Evolutionary conservation across 23 red algal genomes (phyloP).

Genomic region (Pyropia haitanensis): DNA sequence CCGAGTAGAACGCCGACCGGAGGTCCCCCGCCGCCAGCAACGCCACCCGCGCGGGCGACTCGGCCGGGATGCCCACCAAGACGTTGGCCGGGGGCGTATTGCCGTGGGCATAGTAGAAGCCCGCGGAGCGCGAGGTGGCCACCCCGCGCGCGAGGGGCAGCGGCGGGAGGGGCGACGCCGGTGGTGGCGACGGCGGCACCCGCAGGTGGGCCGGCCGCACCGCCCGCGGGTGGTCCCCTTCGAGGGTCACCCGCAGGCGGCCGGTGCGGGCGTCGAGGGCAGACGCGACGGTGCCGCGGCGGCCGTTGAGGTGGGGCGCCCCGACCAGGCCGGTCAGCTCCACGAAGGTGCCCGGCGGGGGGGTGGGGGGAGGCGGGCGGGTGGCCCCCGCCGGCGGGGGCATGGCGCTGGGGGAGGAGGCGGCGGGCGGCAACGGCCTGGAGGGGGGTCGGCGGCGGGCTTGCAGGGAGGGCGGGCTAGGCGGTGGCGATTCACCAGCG

Average conservation of each 20-base stretch:
- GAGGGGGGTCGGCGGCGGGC: too few relatives aligned
- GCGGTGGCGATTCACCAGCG: too few relatives aligned
- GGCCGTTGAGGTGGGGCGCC: slow-evolving; percentile 3
- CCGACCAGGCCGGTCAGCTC: neutral
- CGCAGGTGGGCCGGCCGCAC: neutral
- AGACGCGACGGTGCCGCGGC: neutral
- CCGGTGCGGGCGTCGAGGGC: neutral
- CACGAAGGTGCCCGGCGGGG: slow-evolving; percentile 3
- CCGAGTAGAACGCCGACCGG: slow-evolving; percentile 3
- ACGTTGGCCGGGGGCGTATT: neutral
- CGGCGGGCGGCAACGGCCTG: too few relatives aligned
- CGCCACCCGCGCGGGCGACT: neutral
- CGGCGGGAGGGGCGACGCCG: neutral
- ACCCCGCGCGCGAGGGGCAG: neutral
- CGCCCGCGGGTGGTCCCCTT: neutral
- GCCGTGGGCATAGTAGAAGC: neutral
- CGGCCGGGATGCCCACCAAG: neutral
- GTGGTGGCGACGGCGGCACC: neutral
- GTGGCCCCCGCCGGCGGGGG: too few relatives aligned
- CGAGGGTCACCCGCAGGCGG: neutral
- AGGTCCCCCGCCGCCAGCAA: slow-evolving; percentile 1
- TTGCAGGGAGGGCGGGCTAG: too few relatives aligned
- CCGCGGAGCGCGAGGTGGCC: neutral
- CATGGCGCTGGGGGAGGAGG: too few relatives aligned
- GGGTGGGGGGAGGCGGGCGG: too few relatives aligned